Conservation (phyloP, 805 yeast genomes). For the Groenewaldozyma tartarivorans region DNA sequence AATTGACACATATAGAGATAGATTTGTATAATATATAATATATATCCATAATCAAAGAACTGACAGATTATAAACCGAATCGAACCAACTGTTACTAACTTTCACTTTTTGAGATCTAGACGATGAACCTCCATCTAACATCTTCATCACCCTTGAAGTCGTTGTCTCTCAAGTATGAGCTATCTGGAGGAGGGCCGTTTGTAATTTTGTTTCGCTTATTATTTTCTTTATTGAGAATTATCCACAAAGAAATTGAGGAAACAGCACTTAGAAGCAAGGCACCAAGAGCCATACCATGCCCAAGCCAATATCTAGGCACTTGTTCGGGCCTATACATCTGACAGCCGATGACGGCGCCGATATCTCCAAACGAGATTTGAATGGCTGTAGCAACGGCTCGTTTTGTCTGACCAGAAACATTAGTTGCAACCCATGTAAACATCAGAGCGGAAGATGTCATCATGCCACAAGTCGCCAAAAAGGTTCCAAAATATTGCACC, state of each 20-base stretch:
- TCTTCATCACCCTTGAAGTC: background rate
- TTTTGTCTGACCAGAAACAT: background rate
- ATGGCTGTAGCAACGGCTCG: conserved; percentile 1
- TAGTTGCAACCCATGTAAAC: conserved; percentile 2
- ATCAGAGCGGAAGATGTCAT: background rate
- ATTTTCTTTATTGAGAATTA: background rate
- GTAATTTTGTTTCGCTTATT: background rate
- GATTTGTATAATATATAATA: no score
- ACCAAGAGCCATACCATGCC: background rate
- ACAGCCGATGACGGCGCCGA: background rate
- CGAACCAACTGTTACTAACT: no score
- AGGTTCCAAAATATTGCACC: conserved; percentile 1
- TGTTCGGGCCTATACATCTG: background rate
- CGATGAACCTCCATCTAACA: background rate
- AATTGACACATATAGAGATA: no score
- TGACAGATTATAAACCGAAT: no score
- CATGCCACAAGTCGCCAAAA: background rate
- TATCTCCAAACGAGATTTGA: background rate
- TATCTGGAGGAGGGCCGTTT: background rate
- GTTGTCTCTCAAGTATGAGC: background rate
- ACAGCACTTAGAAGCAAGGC: background rate
- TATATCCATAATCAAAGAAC: no score
- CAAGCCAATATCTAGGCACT: background rate
- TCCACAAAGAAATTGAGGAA: background rate
- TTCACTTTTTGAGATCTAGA: background rate